Evolutionary conservation across 805 yeast species (phyloP), one percentile per base, ranked within the genome.

Genomic region (Monosporozyma solicola): DNA sequence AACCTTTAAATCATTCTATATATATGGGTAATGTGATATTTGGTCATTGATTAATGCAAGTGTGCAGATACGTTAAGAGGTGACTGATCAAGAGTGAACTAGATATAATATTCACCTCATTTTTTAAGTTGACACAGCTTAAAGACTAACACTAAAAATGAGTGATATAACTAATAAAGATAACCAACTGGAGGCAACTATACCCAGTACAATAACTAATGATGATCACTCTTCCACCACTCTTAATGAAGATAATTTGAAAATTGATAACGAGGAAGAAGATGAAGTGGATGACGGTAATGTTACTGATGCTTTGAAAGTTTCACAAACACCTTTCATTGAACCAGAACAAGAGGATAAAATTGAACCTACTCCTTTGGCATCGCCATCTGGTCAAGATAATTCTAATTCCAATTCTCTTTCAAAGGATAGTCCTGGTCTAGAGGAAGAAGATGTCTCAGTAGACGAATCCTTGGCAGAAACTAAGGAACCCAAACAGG

Each of bases 241-340:
- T 3, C 25, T 43, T 13, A 43, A 33, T 33, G 31, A 33, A 8
- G 49, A 47, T 5, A 33, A 24, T 33, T 24, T 47, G 25, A 33
- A 47, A n/a, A 47, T 47, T 13, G 53, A 47, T 15, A 47, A 47
- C 41, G 51, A 48, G 39, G 54, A 49, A 29, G 49, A 48, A 39
- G 54, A 48, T 20, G 49, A 48, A 39, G 41, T 48, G 7, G 54
- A 48, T 20, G 54, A 52, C 4, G 49, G 48, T 4, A 22, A 22
- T 15, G 24, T 16, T 13, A 37, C 27, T 31, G 47, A 47, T n/a
- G 48, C 22, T 25, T 41, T 41, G 16, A 20, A 25, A 11, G 33
- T 15, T 20, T 8, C 20, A 15, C 22, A 37, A 22, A 25, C 31
- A 15, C 41, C 35, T 20, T 20, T 20, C 35, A 32, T 9, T 32